Evolutionary conservation across 148 eudicot species (phyloP), one percentile per base, ranked within the genome.

Genomic region (Euryodendron excelsum): DNA sequence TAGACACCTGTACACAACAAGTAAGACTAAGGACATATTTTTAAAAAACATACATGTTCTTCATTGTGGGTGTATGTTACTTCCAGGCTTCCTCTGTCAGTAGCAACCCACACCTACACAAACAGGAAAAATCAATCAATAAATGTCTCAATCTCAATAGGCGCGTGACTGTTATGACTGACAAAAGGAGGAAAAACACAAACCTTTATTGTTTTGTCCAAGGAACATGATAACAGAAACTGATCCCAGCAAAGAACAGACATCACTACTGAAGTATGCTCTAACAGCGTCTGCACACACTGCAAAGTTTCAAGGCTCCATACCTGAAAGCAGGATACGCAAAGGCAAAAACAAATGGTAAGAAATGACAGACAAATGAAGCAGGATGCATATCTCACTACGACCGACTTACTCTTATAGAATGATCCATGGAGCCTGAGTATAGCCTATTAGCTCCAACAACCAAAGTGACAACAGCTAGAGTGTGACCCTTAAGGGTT

Each of bases 171-270:
- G 20, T 15, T n/a, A 58, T 12, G 12, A 56, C 33, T 55, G 2
- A 15, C 14, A 63, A 44, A n/a, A n/a, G 44, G 41, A 47, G 44
- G 47, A 74, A 27, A 44, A 71, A 23, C 41, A 53, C 81, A 73
- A 69, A 93, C 99, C 95, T 90, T 96, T 25, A 96, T 85, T 72
- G 99, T 96, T 78, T 86, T 85, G 80, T 96, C 99, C 83, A 96
- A 62, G 27, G 99, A 93, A 82, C 97, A 89, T 23, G 98, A 91
- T 77, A 96, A 76, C 23, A 96, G 88, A 84, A 93, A 96, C 79
- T 93, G 98, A 77, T 96, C 98, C 99, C 99, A 96, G 78, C 99
- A 96, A 53, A 96, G 89, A 85, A 96, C 89, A 77, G 98, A 96
- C 98, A 92, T 96, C 59, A 96, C 99, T 45, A 90, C 99, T 30